phyloP scores from a whole-genome alignment of 805 yeast species.

The Citeromyces matritensis region DNA sequence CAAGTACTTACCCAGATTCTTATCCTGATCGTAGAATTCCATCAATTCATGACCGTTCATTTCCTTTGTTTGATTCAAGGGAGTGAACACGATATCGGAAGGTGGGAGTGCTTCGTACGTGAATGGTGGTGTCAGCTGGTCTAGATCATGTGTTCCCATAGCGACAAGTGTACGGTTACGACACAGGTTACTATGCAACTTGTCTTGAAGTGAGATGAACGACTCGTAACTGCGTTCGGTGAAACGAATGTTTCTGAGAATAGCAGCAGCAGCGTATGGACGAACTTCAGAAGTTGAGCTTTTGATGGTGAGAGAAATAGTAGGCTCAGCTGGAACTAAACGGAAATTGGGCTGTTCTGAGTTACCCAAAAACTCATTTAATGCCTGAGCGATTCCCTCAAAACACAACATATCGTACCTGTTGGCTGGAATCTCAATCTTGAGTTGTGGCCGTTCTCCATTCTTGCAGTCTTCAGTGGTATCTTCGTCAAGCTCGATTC shows the following conservation, averaged over 20 bases:
- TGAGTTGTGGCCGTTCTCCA: constrained; percentile 92
- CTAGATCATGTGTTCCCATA: constrained; percentile 95
- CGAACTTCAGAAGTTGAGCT: constrained; percentile 61
- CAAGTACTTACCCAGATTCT: constrained; percentile 76
- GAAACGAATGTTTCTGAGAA: constrained; percentile 71
- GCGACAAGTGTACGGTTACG: constrained; percentile 97
- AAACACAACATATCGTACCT: constrained; percentile 97
- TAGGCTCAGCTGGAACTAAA: constrained; percentile 46
- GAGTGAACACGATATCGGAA: constrained; percentile 56
- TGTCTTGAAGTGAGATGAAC: constrained; percentile 91
- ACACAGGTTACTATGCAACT: constrained; percentile 86
- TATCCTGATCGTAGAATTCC: constrained; percentile 85
- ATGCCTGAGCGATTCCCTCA: constrained; percentile 93
- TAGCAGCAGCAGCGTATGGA: constrained; percentile 93
- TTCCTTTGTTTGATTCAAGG: constrained; percentile 54
- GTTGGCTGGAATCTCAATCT: constrained; percentile 96
- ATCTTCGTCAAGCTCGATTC: constrained; percentile 96
- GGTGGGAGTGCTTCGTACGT: constrained; percentile 79
- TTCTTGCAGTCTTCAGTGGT: constrained; percentile 62
- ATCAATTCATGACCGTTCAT: constrained; percentile 69
- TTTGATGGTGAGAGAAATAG: constrained; percentile 52
- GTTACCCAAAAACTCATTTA: constrained; percentile 79
- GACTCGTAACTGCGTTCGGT: constrained; percentile 82
- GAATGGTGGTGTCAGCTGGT: constrained; percentile 68
- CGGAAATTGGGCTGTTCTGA: constrained; percentile 49